Conservation (phyloP, 108 stramenopile genomes). For the Discostella pseudostelligera region DNA sequence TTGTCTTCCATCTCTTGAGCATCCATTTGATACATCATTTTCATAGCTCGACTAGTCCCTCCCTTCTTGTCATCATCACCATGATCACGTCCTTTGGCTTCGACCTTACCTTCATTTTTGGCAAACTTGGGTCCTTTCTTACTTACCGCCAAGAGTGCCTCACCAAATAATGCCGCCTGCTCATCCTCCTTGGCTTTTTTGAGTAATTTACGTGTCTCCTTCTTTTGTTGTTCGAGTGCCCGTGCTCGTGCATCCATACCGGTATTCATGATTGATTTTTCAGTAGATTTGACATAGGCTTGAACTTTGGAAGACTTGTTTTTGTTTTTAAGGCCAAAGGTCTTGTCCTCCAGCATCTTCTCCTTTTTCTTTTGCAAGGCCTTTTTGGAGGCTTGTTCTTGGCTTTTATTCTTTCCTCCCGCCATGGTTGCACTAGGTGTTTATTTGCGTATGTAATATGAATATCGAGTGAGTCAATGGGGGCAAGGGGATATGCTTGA, state of each 20-base stretch:
- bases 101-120: conserved; percentile 61
- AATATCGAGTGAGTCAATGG: too few relatives aligned
- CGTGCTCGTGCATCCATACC: conserved; percentile 65
- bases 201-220: conserved; percentile 62
- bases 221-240: conserved; percentile 60
- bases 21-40: conserved; percentile 90
- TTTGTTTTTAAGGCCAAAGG: conserved; percentile 91
- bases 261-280: conserved; percentile 62
- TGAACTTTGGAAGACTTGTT: conserved; percentile 86
- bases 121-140: conserved; percentile 62
- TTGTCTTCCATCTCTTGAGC: conserved; percentile 86
- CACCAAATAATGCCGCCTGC: conserved; percentile 82
- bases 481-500: too few relatives aligned
- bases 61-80: conserved; percentile 62
- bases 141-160: conserved; percentile 71
- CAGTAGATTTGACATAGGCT: conserved; percentile 48
- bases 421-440: conserved; percentile 37
- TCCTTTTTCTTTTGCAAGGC: conserved; percentile 86
- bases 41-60: conserved; percentile 64
- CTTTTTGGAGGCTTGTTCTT: conserved; percentile 68
- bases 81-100: conserved; percentile 79
- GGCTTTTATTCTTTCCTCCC: conserved; percentile 50
- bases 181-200: conserved; percentile 84
- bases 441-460: too few relatives aligned
- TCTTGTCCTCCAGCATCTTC: conserved; percentile 78